A percentile compares a stretch with the other conserved stretches of the same genome.
Evolutionary conservation across 2,329 filamentous ascomycete species (phyloP).

Genomic region (Paecilomyces sp.): DNA sequence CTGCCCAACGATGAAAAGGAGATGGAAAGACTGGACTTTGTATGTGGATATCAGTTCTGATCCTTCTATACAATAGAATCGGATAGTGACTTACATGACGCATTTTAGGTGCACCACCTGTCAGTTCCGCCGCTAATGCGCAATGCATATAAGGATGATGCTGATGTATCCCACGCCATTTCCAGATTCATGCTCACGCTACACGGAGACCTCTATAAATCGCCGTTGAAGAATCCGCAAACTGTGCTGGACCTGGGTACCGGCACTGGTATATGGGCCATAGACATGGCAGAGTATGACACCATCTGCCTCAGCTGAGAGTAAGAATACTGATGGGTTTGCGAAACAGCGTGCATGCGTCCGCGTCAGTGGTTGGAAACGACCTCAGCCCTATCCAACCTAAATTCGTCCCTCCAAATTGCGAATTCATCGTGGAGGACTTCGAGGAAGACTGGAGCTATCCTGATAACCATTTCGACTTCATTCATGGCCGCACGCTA

Average conservation of each 20-base stretch:
- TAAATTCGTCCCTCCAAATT: constrained; percentile 44
- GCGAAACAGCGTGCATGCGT: background rate
- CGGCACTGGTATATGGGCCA: constrained; percentile 9
- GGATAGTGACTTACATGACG: background rate
- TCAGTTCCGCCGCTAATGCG: background rate
- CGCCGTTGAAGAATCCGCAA: constrained; percentile 5
- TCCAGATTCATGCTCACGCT: constrained; percentile 3
- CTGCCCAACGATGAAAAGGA: background rate
- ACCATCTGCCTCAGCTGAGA: background rate
- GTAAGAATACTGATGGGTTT: background rate
- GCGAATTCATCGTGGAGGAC: constrained; percentile 52
- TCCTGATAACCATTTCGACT: constrained; percentile 46
- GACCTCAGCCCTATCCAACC: constrained; percentile 8
- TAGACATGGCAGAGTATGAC: constrained; percentile 4
- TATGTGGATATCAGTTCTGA: background rate
- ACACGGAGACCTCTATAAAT: constrained; percentile 3
- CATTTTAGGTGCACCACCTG: background rate
- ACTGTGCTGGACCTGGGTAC: constrained; percentile 8
- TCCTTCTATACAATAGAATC: background rate
- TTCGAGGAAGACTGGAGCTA: constrained; percentile 52
- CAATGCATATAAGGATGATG: constrained; percentile 4
- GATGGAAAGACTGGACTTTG: background rate
- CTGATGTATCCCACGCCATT: constrained; percentile 3
- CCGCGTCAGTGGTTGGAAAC: constrained; percentile 5
- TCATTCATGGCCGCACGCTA: constrained; percentile 53